These are phyloP conservation scores for Scedosporium aurantiacum DNA, from an alignment of 2,329 filamentous ascomycete genomes.

Conservation along the genomic window DNA sequence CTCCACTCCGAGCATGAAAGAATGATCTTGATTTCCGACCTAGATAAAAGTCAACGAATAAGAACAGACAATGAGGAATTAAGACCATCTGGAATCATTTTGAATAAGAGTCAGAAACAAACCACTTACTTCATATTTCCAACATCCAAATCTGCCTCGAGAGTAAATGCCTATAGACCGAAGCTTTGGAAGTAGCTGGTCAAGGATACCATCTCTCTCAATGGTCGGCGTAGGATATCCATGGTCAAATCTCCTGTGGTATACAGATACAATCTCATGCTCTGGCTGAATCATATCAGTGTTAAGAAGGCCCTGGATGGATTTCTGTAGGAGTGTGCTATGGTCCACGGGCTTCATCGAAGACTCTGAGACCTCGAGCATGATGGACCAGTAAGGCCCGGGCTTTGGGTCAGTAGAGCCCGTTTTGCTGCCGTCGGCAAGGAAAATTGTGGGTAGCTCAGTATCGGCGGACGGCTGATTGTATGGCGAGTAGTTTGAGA, in stretches of 20 bases:
- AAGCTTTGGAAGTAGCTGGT: conserved; percentile 83
- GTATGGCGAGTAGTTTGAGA: conserved; percentile 99
- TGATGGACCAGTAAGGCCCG: conserved; percentile 99
- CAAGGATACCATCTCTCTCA: conserved; percentile 90
- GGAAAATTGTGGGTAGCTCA: conserved; percentile 78
- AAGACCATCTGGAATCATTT: background rate
- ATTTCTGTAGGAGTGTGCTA: conserved; percentile 75
- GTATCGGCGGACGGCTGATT: conserved; percentile 79
- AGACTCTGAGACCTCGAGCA: conserved; percentile 96
- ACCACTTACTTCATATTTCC: conserved; percentile 75
- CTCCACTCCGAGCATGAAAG: conserved; percentile 94
- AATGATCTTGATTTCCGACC: conserved; percentile 88
- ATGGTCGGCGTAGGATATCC: conserved; percentile 93
- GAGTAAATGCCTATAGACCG: conserved; percentile 88
- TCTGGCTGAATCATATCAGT: conserved; percentile 86
- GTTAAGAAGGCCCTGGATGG: conserved; percentile 93
- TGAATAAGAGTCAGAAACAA: background rate
- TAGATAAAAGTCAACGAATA: conserved; percentile 15
- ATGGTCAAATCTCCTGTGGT: conserved; percentile 96
- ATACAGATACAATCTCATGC: conserved; percentile 95
- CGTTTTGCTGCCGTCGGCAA: conserved; percentile 77
- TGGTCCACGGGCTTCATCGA: conserved; percentile 88
- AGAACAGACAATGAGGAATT: background rate
- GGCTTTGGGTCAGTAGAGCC: conserved; percentile 61
- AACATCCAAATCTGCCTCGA: conserved; percentile 93